Conservation (phyloP, 1,284 basidiomycete species). For the Prillingera fragicola region DNA sequence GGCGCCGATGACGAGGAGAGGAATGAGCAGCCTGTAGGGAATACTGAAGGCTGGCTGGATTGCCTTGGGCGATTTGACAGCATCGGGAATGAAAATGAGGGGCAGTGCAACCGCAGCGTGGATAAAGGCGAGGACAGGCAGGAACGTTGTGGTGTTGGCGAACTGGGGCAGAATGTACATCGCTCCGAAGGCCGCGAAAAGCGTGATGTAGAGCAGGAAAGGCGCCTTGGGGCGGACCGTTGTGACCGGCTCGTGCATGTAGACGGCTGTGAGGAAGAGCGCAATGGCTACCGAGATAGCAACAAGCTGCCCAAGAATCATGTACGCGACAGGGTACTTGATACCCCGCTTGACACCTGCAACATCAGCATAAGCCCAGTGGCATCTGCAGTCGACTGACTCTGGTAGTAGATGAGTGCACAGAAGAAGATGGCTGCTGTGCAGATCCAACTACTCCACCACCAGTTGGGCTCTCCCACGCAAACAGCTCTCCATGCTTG, state of each 20-base stretch:
- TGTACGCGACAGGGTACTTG: slow-evolving; percentile 61
- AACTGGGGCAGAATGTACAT: slow-evolving; percentile 55
- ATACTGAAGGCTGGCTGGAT: slow-evolving; percentile 10
- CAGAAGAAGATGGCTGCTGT: slow-evolving; percentile 63
- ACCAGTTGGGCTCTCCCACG: slow-evolving; percentile 57
- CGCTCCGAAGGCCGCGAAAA: slow-evolving; percentile 53
- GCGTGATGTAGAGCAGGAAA: slow-evolving; percentile 50
- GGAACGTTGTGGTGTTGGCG: slow-evolving; percentile 52
- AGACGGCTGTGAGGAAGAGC: slow-evolving; percentile 60
- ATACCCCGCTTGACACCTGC: slow-evolving; percentile 53
- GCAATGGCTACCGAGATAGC: slow-evolving; percentile 65
- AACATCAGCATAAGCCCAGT: not conserved
- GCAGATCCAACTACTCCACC: slow-evolving; percentile 70
- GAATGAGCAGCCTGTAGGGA: slow-evolving; percentile 44
- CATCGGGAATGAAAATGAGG: slow-evolving; percentile 40
- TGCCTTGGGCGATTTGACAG: too few species aligned
- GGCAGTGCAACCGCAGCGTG: slow-evolving; percentile 59
- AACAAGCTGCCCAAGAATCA: slow-evolving; percentile 68
- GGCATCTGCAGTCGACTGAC: slow-evolving; percentile 43
- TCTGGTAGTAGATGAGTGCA: slow-evolving; percentile 56
- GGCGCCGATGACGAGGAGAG: slow-evolving; percentile 41
- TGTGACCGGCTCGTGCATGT: slow-evolving; percentile 43
- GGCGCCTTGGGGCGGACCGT: slow-evolving; percentile 13
- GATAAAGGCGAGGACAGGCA: slow-evolving; percentile 60
- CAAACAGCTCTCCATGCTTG: slow-evolving; percentile 58